Percentiles rank a stretch among this genome's conserved stretches.
These are phyloP conservation scores for Wickerhamiella vanderwaltii DNA, from an alignment of 805 yeast genomes.

Conservation along the genomic window DNA sequence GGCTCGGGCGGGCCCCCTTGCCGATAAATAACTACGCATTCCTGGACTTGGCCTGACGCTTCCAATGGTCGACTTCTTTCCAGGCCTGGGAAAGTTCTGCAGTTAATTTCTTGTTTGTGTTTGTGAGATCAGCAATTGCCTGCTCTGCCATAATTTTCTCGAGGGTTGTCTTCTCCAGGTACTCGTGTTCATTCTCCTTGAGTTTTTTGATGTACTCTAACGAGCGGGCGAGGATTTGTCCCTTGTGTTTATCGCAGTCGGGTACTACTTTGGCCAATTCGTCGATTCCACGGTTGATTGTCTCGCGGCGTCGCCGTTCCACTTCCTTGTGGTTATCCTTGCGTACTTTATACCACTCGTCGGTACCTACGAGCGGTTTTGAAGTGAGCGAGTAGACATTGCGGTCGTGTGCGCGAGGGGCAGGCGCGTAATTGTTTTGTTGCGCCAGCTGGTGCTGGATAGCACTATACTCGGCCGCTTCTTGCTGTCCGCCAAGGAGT, in stretches of 20 bases:
- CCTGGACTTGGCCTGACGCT: constrained; percentile 26
- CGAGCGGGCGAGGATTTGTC: constrained; percentile 77
- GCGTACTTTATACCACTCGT: constrained; percentile 73
- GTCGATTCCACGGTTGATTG: constrained; percentile 29
- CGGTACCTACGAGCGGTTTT: constrained; percentile 61
- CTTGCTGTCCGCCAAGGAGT: constrained; percentile 9
- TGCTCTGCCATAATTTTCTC: constrained; percentile 89
- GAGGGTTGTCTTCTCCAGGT: constrained; percentile 88
- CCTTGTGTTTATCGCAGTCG: constrained; percentile 46
- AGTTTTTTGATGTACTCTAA: constrained; percentile 82
- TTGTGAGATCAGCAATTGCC: constrained; percentile 71
- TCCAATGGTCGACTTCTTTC: constrained; percentile 80
- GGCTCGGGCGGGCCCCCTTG: not conserved
- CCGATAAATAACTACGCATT: not conserved
- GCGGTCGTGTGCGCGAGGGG: not conserved
- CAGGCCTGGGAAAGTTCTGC: constrained; percentile 83
- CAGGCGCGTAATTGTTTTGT: constrained; percentile 3
- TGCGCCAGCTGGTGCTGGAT: constrained; percentile 12
- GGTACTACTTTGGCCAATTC: constrained; percentile 37
- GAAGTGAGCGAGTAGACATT: constrained; percentile 5
- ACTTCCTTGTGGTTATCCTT: constrained; percentile 66
- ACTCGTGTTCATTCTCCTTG: constrained; percentile 78
- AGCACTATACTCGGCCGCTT: constrained; percentile 11
- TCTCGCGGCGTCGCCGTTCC: constrained; percentile 25
- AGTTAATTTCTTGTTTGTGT: constrained; percentile 78